Evolutionary conservation across 2,329 filamentous ascomycete species (phyloP), one percentile per base, ranked within the genome.

Genomic region (Hypoxylon sp.): DNA sequence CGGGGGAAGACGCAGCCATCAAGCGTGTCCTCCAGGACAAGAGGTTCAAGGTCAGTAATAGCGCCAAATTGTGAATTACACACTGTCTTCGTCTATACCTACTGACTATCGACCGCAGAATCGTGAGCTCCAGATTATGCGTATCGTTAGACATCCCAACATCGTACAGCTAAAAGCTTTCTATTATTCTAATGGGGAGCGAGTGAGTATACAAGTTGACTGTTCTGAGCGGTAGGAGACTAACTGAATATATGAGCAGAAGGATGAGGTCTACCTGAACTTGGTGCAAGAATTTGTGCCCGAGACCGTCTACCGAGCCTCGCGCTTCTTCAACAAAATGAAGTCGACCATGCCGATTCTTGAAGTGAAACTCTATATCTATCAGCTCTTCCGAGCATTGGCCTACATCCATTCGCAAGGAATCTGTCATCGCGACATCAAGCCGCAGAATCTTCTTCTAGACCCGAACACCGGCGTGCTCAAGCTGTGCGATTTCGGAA

Each of bases 271-370:
- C 38, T 99, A 98, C 81, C 90, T 99, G 73, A 99, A 99, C 79
- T 88, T 99, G 68, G 95, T 99, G 57, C 93, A 98, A 80, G 96
- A 99, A 80, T 99, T 94, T 77, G 96, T 99, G 53, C 96, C 96
- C 55, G 96, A 99, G 85, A 99, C 96, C 11, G 96, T 99, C 56
- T 99, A 99, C 82, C 91, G 96, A 77, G 96, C 96, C 46, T 98
- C 96, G 71, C 91, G 96, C 77, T 98, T 98, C 84, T 99, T 99
- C 88, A 98, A 97, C 87, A 99, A 99, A 86, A 91, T 98, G 91
- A 99, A 98, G 90, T 97, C 94, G 5, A 98, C 95, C 58, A 99
- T 99, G 96, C 96, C 96, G 14, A 97, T 95, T 75, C 89, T 99
- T 75, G 96, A 99, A 82, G 94, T 98, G 79, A 99, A 99, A 86